phyloP scores from a whole-genome alignment of 768 basidiomycete genomes.

The Neoboletus magnificus region DNA sequence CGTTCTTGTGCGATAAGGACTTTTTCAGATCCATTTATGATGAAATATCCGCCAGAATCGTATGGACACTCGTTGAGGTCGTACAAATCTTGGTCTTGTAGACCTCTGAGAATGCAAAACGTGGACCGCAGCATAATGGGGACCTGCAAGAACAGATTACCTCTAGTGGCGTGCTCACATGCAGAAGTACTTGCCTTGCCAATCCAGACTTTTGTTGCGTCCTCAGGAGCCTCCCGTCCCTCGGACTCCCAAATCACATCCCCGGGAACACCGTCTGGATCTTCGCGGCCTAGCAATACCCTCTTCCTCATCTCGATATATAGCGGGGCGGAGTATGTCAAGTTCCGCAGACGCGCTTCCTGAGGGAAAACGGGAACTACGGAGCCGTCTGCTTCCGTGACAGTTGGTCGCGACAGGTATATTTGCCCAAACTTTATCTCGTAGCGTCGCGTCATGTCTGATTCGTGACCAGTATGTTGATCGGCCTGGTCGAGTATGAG shows the following conservation, averaged over 20 bases:
- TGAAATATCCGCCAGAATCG: slow-evolving; percentile 98
- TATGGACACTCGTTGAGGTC: slow-evolving; percentile 98
- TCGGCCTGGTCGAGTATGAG: slow-evolving; percentile 95
- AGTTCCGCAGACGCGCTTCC: slow-evolving; percentile 89
- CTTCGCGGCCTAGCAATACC: slow-evolving; percentile 75
- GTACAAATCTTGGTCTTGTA: slow-evolving; percentile 78
- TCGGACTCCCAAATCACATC: slow-evolving; percentile 77
- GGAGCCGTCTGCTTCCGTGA: slow-evolving; percentile 93
- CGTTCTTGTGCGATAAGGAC: slow-evolving; percentile 99
- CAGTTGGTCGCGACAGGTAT: slow-evolving; percentile 91
- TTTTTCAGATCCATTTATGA: slow-evolving; percentile 99
- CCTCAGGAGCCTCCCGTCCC: slow-evolving; percentile 58
- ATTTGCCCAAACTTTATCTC: slow-evolving; percentile 98
- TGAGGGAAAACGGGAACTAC: slow-evolving; percentile 95
- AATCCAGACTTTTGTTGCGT: slow-evolving; percentile 86
- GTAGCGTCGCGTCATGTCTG: slow-evolving; percentile 84
- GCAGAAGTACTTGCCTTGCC: slow-evolving; percentile 64
- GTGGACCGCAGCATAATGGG: slow-evolving; percentile 97
- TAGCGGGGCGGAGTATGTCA: slow-evolving; percentile 94
- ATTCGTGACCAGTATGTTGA: slow-evolving; percentile 89
- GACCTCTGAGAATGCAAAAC: slow-evolving; percentile 85
- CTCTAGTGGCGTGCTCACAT: slow-evolving; percentile 3
- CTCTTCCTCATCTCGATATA: slow-evolving; percentile 95
- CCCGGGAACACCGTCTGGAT: slow-evolving; percentile 75
- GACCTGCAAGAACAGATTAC: slow-evolving; percentile 50